Evolutionary conservation across 768 basidiomycete species (phyloP), one percentile per base, ranked within the genome.

Genomic region (Trametes punicea): DNA sequence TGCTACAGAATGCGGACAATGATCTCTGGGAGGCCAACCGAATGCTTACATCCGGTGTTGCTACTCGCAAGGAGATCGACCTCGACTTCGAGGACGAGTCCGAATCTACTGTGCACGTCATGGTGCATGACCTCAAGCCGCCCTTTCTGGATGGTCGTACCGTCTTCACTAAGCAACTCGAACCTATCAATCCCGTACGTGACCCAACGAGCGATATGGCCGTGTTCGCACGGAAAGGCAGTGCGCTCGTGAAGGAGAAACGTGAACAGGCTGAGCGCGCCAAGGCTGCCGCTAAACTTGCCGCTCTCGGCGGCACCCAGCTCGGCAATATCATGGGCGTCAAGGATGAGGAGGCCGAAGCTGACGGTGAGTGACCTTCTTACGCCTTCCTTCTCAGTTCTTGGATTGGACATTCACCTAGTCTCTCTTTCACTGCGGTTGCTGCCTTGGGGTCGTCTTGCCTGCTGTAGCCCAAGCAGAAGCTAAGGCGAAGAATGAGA

Each of bases 281-380:
- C 23, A 98, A 95, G 72, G 96, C 94, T 3, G 95, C 97, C 0
- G 95, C 96, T 2, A 98, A 98, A 71, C 78, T 97, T 15, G 94
- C 96, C 18, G 84, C 88, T 0, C 75, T 98, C 13, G 91, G 93
- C 21, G 97, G 97, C 20, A 98, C 95, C 0, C 79, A 88, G 0
- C 77, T 99, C n/a, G 97, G 97, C 18, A 98, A 99, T 69, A 87
- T 98, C 59, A 92, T 97, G 87, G 97, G 97, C 15, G 92, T 98
- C 18, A 90, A 89, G 70, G 93, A 98, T 60, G 92, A 94, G 63
- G 92, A 93, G 60, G 93, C 90, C 11, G 91, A 91, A 61, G 93
- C 91, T 25, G 90, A 93, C 73, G 91, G 90, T 92, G 72, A 73
- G 89, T 78, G 38, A 49, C 62, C 56, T 56, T 54, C 61, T 56